These are phyloP conservation scores for Ocimum tenuiflorum DNA, from an alignment of 257 asterid genomes.

Conservation along the genomic window DNA sequence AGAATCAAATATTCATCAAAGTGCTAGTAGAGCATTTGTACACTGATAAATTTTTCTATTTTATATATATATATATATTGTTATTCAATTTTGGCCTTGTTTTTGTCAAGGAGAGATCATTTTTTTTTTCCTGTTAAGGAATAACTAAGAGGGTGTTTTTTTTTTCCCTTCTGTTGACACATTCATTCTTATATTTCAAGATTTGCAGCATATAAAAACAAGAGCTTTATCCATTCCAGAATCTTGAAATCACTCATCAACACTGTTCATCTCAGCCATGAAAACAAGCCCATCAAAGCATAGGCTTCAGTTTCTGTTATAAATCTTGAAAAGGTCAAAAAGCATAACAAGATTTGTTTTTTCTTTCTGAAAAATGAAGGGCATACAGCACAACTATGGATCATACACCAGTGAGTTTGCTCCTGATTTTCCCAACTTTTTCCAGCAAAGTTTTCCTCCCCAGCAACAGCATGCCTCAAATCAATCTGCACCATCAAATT, in stretches of 20 bases:
- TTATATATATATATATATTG: no score
- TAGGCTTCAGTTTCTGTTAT: constrained; percentile 1
- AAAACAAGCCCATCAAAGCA: no score
- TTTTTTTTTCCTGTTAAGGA: constrained; percentile 45
- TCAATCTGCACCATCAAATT: constrained; percentile 25
- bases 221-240: not conserved
- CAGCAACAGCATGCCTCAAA: constrained; percentile 18
- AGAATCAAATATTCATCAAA: constrained; percentile 27
- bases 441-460: constrained; percentile 22
- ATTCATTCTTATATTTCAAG: constrained; percentile 34
- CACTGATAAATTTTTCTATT: not conserved
- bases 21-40: constrained; percentile 8
- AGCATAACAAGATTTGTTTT: not conserved
- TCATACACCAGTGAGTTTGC: constrained; percentile 23
- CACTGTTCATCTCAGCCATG: constrained; percentile 14
- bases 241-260: constrained; percentile 10
- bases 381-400: constrained; percentile 30
- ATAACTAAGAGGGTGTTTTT: constrained; percentile 27
- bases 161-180: constrained; percentile 26
- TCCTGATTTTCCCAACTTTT: constrained; percentile 23
- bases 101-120: constrained; percentile 43
- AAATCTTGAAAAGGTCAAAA: constrained; percentile 15
- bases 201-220: constrained; percentile 28
- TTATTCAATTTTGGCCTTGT: constrained; percentile 34
- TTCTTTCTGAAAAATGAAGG: constrained; percentile 28